Evolutionary conservation across 2,329 filamentous ascomycete genomes (phyloP), one percentile per base, ranked within the genome.

Genomic region (Trichoderma asperellum): DNA sequence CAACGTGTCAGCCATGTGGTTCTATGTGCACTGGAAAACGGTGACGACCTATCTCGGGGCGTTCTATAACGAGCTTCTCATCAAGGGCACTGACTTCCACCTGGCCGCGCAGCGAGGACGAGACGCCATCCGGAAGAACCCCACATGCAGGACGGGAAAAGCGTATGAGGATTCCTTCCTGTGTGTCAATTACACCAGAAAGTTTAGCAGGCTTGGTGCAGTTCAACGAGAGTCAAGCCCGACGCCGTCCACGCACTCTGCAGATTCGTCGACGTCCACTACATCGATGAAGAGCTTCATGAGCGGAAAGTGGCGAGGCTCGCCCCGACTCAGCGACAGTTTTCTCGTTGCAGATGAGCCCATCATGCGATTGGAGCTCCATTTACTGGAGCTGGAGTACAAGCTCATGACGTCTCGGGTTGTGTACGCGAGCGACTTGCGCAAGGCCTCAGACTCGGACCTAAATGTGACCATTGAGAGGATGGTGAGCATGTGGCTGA

Each of bases 1-100:
- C 2, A 74, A 76, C 49, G 73, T 77, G 32, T 76, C 74, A 24
- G 75, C 75, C 71, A 76, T 77, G 75, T 77, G 75, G 75, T 76
- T 72, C 71, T 76, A 73, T 52, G 75, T 77, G 34, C 74, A 76
- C 70, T 76, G 72, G 73, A 72, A 74, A 71, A 76, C 75, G 24
- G 75, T 73, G 32, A 56, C 72, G 29, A 76, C 75, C 12, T 77
- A 76, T 57, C 73, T 77, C 5, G 72, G 75, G 11, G 70, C 74
- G 2, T 76, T 76, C 35, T 76, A 76, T 69, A 70, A 73, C 21
- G 71, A 73, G 59, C 70, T 76, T 55, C 72, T 78, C 6, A 72
- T 75, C 40, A 72, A 74, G 34, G 69, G 74, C 49, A 70, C 72
- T 24, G 73, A 74, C 32, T 77, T 78, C 27, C 74, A 77, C 57